phyloP scores from a whole-genome alignment of 495 filamentous ascomycete genomes.

The Neurospora sublineolata region DNA sequence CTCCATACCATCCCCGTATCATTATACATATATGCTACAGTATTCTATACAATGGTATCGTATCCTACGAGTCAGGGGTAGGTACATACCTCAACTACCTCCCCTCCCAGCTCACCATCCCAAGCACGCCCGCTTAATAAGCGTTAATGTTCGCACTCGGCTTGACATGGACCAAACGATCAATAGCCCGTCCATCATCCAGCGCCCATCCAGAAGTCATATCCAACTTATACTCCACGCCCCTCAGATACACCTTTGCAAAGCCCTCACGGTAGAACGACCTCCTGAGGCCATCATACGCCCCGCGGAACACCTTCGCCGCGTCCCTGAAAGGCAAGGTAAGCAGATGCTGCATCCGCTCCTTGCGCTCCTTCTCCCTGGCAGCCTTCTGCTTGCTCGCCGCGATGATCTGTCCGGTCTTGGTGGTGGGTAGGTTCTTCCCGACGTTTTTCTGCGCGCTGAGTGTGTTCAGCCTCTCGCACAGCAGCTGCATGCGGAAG shows the following conservation, averaged over 20 bases:
- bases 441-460: conserved; percentile 1
- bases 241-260: conserved; percentile 25
- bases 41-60: neutral
- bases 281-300: conserved; percentile 25
- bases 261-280: conserved; percentile 38
- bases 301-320: conserved; percentile 12
- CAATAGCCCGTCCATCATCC: conserved; percentile 39
- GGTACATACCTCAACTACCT: neutral
- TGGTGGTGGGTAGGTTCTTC: conserved; percentile 9
- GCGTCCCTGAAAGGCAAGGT: conserved; percentile 39
- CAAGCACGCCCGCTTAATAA: conserved; percentile 40
- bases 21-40: neutral
- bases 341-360: conserved; percentile 35
- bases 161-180: conserved; percentile 32
- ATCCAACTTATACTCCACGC: conserved; percentile 37
- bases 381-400: conserved; percentile 16
- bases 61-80: neutral
- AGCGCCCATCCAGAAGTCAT: conserved; percentile 37
- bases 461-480: conserved; percentile 4
- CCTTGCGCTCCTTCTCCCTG: conserved; percentile 25
- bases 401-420: neutral
- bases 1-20: neutral
- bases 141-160: conserved; percentile 24
- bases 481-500: conserved; percentile 22
- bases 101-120: conserved; percentile 46